Percentiles rank a stretch among this genome's conserved stretches.
Conservation (phyloP, 768 basidiomycete species). For the Lentinula sp. region DNA sequence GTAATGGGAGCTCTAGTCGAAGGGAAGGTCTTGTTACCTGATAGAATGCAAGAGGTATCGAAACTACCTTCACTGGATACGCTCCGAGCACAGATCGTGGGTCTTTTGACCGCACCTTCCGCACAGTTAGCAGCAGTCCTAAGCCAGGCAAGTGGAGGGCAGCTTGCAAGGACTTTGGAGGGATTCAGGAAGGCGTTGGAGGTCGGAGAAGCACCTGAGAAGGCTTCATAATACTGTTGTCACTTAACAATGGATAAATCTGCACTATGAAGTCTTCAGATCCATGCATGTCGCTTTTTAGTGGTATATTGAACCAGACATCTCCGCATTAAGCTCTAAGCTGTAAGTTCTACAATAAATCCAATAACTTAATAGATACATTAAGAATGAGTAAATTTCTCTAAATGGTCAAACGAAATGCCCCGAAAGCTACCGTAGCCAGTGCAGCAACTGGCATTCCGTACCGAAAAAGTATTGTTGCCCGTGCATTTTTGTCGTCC, state of each 20-base stretch:
- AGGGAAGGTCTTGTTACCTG: constrained; percentile 57
- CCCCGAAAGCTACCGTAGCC: neutral
- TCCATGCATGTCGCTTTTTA: too few relatives aligned
- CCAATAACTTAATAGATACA: neutral
- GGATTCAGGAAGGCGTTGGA: constrained; percentile 68
- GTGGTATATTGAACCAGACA: too few relatives aligned
- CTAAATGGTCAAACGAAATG: neutral
- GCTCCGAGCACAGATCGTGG: constrained; percentile 78
- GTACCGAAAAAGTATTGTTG: neutral
- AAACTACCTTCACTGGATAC: constrained; percentile 75
- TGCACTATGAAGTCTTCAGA: neutral
- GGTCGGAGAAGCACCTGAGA: constrained; percentile 23
- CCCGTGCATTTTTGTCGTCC: neutral
- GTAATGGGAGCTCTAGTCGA: constrained; percentile 81
- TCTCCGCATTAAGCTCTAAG: neutral
- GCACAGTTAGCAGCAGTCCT: constrained; percentile 68
- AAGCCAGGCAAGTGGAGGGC: constrained; percentile 63
- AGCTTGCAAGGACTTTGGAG: constrained; percentile 66
- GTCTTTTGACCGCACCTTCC: constrained; percentile 71
- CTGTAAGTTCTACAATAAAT: neutral
- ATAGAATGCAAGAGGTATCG: constrained; percentile 56
- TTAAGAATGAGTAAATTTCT: neutral
- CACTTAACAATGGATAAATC: neutral
- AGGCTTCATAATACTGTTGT: neutral
- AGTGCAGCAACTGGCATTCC: constrained; percentile 4